Base-by-base conservation (phyloP, 371 early-diverging fungal genomes). In the Vairimorpha necatrix region DNA sequence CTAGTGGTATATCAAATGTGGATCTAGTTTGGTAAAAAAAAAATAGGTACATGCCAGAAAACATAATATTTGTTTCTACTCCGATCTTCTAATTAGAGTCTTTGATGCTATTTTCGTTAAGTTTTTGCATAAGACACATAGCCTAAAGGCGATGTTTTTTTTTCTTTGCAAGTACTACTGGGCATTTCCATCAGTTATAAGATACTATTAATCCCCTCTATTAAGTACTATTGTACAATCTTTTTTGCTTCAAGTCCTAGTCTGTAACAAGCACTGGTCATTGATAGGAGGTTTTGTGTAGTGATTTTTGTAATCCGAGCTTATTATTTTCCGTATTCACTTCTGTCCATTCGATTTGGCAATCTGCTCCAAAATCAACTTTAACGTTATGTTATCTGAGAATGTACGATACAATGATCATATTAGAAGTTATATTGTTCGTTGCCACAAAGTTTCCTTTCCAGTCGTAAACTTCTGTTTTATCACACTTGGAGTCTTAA, bases 1-100 rank as follows among this genome's bases (percentile, higher is more conserved):
- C 67, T 88, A 86, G 80, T 84, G 83, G 72, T 82, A 88, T 0
- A 86, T 87, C 9, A 58, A 53, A 0, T 80, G 67, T 6, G 81
- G 62, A 77, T 88, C 88, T 22, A 87, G 62, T 0, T 71, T 75
- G 0, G 83, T 72, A n/a, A n/a, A 72, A 86, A 87, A 2, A 56
- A 48, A 0, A 33, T 58, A 0, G 84, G 70, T 13, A 74, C 78
- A n/a, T 65, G 69, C 0, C n/a, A n/a, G 87, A 68, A 0, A 73
- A 50, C 39, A 65, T 26, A 1, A 75, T 26, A 34, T 33, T 30
- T 28, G 67, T 68, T n/a, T n/a, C n/a, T n/a, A n/a, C 61, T 26
- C 34, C 47, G 9, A 68, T 67, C 18, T 54, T 50, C 18, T 48
- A 58, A 28, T 54, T 67, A 11, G 32, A 13, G 32, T 75, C 68